A percentile compares a stretch with the other conserved stretches of the same genome.
These are phyloP conservation scores for Eucalyptus melliodora DNA, from an alignment of 345 rosid species.

Conservation along the genomic window DNA sequence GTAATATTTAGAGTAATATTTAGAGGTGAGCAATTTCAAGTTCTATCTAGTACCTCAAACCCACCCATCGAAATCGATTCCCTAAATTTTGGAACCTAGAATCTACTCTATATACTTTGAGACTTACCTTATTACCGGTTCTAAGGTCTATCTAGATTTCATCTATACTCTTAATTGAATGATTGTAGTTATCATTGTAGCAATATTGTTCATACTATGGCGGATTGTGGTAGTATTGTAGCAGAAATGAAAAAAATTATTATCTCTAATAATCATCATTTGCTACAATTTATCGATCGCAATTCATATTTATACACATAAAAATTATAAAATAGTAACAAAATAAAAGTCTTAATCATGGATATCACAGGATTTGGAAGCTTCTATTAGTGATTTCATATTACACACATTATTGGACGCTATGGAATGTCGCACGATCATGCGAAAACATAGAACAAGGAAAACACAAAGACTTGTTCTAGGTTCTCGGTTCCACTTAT, in stretches of 20 bases:
- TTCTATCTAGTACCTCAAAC: no score
- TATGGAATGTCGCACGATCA: rapidly evolving
- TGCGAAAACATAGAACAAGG: no score
- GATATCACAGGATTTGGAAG: rapidly evolving
- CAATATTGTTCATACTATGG: rapidly evolving
- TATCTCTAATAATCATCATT: rapidly evolving
- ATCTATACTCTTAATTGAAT: no score
- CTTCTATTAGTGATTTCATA: rapidly evolving
- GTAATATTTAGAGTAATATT: no score
- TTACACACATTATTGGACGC: no score
- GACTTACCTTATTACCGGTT: rapidly evolving
- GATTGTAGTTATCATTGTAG: rapidly evolving
- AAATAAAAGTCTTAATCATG: no score
- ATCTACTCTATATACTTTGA: rapidly evolving
- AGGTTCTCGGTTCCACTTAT: no score
- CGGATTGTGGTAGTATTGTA: rapidly evolving
- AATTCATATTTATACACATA: rapidly evolving
- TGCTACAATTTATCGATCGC: rapidly evolving
- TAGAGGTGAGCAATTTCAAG: no score
- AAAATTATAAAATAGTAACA: no score
- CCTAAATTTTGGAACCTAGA: no score
- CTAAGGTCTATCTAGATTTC: rapidly evolving
- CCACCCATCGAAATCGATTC: rapidly evolving
- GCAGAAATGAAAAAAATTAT: no score
- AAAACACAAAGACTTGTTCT: no score